Percentiles rank a stretch among this genome's conserved stretches.
Evolutionary conservation across 2,329 filamentous ascomycete species (phyloP).

Genomic region (Cordyceps pruinosa): DNA sequence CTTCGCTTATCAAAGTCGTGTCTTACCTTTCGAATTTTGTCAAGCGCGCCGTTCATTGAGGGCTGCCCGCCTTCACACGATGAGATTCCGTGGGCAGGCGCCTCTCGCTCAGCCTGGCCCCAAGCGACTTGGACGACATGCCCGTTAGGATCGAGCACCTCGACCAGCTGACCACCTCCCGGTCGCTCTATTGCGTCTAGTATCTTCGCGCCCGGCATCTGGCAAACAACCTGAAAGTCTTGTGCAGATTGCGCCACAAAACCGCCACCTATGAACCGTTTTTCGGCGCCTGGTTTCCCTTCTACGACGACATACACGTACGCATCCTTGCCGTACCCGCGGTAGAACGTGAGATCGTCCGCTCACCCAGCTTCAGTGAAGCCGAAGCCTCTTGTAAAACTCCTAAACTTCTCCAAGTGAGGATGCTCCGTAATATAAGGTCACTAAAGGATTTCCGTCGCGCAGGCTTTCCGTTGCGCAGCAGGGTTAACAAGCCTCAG

Average conservation of each 20-base stretch:
- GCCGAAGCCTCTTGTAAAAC: slow-evolving; percentile 24
- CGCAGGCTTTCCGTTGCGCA: not conserved
- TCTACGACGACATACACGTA: slow-evolving; percentile 40
- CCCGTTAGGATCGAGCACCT: not conserved
- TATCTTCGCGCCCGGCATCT: not conserved
- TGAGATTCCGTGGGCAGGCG: not conserved
- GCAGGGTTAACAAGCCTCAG: not conserved
- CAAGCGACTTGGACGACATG: slow-evolving; percentile 3
- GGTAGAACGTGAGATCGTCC: slow-evolving; percentile 35
- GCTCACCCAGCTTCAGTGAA: slow-evolving; percentile 18
- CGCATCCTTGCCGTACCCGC: slow-evolving; percentile 43
- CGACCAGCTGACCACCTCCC: not conserved
- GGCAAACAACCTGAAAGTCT: slow-evolving; percentile 6
- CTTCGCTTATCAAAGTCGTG: slow-evolving; percentile 10
- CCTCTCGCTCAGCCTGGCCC: not conserved
- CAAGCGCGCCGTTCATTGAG: not conserved
- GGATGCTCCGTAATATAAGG: slow-evolving; percentile 17
- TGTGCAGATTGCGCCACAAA: slow-evolving; percentile 21
- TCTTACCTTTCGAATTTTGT: not conserved
- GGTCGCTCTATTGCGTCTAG: not conserved
- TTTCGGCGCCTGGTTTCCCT: slow-evolving; percentile 14
- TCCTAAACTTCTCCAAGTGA: slow-evolving; percentile 19
- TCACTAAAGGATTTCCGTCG: not conserved
- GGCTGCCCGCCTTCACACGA: not conserved
- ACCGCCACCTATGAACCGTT: slow-evolving; percentile 19